Evolutionary conservation across 345 rosid genomes (phyloP), one percentile per base, ranked within the genome.

Genomic region (Mercurialis annua): DNA sequence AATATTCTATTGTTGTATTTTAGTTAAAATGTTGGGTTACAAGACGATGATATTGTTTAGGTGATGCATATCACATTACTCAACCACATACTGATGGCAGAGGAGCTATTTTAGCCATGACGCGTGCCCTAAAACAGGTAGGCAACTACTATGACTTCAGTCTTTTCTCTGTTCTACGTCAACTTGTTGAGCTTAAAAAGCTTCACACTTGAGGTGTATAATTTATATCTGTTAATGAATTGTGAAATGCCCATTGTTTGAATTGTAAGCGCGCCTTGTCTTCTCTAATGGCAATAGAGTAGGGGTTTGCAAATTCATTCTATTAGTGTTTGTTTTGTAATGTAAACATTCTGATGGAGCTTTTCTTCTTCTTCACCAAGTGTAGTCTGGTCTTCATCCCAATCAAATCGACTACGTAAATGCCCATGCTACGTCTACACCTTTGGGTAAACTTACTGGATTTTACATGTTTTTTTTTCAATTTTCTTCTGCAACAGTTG

Each of bases 391-490:
- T 70, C 77, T 94, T 74, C 81, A 67, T 62, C 86, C 95, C 50
- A 70, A 74, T 73, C 92, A 91, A 78, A 93, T 94, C 64, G 95
- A 87, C 77, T 94, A 91, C 64, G 72, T 91, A 56, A 94, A 94
- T 56, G 92, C 99, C 21, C 99, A 94, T 84, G 99, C 99, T 31
- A 94, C 96, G 38, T 94, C 97, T 26, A 94, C 99, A 20, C 89
- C 90, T 58, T 69, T 93, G 66, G 98, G 98, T 93, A 83, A 81
- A 18, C 65, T 67, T 50, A 31, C 66, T 57, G 48, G 62, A 66
- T 62, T 71, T 33, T 53, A 55, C 59, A 47, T 54, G 26, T 64
- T 75, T 71, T 60, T 64, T 48, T 74, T 44, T 62, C 42, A 6
- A 56, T 57, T 20, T 55, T 40, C 11, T 4, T 40, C 10, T n/a